Evolutionary conservation across 257 asterid species (phyloP), one percentile per base, ranked within the genome.

Genomic region (Nicotiana knightiana): DNA sequence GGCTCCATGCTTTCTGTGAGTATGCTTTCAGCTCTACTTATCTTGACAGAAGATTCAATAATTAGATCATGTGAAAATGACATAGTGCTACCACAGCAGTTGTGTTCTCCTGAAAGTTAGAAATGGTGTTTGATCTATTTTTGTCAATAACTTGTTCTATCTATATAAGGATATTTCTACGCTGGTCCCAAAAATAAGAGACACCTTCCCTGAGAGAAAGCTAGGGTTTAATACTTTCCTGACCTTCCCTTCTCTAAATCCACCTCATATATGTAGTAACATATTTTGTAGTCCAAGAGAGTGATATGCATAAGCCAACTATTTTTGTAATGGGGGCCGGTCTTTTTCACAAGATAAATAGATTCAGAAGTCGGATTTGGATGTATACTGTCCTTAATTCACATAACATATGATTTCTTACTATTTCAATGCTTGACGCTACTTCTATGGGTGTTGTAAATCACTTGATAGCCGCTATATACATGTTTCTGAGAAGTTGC

Each of bases 1-100:
- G 89, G 93, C 76, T 57, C 91, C 83, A 83, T 92, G 62, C 91
- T 96, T 30, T 88, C 87, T 37, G 99, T 93, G 84, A 92, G 96
- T 86, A 81, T 75, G 76, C 76, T 67, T 75, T 75, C 39, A 75
- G 63, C 80, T 51, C 80, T 51, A 75, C 62, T 75, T 48, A 51
- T 51, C 3, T 24, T 48, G 62, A 2, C 1, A 75, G 46, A 5
- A 16, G 1, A 13, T 43, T 3, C 35, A 75, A 3, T 26, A 48
- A 13, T 75, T 26, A 48, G 63, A 48, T 73, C 62, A 48, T 48
- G 43, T 15, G 8, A 48, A 73, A 48, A 51, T 51, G 79, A 51
- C 43, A 48, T 73, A 13, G 2, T 48, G 79, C 79, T 15, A 24
- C 26, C 59, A 21, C 2, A 3, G 6, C 33, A 71, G 13, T 6